Base-by-base conservation (phyloP, 495 filamentous ascomycete species). In the Rusavskia elegans region DNA sequence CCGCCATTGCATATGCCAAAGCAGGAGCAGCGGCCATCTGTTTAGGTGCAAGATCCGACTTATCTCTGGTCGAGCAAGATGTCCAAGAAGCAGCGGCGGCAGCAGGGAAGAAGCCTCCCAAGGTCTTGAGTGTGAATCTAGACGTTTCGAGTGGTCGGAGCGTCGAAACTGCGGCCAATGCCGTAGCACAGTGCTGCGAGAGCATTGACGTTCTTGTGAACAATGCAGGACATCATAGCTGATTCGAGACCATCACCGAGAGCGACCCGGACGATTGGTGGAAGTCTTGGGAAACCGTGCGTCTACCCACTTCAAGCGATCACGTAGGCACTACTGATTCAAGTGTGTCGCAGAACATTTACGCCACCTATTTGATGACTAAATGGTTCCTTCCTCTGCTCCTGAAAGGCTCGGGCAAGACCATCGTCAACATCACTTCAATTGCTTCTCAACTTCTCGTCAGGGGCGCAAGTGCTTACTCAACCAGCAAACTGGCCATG, bases 151-250 rank as follows among this genome's bases (percentile, higher is more conserved):
- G 73, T 49, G 68, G 66, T 65, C 45, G 55, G 23, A 63, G 55
- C n/a, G 66, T 72, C 2, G 62, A 66, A 25, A 50, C 60, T 5
- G 59, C 71, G 0, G 73, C 70, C 16, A 61, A 65, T 5, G 44
- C 61, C 11, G 67, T 77, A 50, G 54, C 54, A 35, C 55, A 59
- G 1, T 54, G 63, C 4, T 71, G 64, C 11, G 65, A 71, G 13
- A 59, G 72, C 20, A 65, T 80, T 14, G 76, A 80, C 48, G 73
- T 79, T 20, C 56, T 76, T 1, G 63, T 79, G 29, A 74, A 77
- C 54, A 73, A 73, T 21, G 69, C 69, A 13, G 77, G 70, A 0
- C 57, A 68, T 2, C 57, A 74, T 14, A 63, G 67, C 21, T 32
- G 52, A 1, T 71, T 59, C 58, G 27, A 11, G 8, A 63, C 58